A percentile compares a stretch with the other conserved stretches of the same genome.
These are phyloP conservation scores for Ochetophila trinervis DNA, from an alignment of 306 rosid genomes.

Conservation along the genomic window DNA sequence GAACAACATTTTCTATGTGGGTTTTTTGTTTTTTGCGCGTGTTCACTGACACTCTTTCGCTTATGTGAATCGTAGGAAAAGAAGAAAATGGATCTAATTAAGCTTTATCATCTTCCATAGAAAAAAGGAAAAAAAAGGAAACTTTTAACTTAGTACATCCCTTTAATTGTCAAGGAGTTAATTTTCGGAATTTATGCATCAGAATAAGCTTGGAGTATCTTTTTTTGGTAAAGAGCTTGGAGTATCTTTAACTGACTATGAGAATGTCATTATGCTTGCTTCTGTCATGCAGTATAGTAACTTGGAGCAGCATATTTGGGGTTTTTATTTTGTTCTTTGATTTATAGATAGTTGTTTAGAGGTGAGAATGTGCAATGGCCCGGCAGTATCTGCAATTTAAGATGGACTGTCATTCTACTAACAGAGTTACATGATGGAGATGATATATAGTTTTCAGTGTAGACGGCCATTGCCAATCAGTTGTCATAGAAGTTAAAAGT, in stretches of 20 bases:
- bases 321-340: neutral
- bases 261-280: no score
- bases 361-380: neutral
- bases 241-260: no score
- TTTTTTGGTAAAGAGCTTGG: no score
- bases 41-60: neutral
- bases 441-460: no score
- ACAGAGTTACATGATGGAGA: neutral
- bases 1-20: neutral
- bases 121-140: no score
- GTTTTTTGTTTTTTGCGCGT: conserved; percentile 4
- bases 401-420: neutral
- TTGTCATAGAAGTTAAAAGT: no score
- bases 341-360: neutral
- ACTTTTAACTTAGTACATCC: no score
- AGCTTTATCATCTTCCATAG: no score
- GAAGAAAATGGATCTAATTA: neutral
- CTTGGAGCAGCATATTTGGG: neutral
- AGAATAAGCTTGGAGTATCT: no score
- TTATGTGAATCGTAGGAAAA: neutral
- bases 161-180: no score
- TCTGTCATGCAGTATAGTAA: neutral
- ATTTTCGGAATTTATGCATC: no score
- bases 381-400: neutral
- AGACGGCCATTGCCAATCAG: no score